These are phyloP conservation scores for Tolypocladium inflatum DNA, from an alignment of 2,329 filamentous ascomycete genomes.

Conservation along the genomic window DNA sequence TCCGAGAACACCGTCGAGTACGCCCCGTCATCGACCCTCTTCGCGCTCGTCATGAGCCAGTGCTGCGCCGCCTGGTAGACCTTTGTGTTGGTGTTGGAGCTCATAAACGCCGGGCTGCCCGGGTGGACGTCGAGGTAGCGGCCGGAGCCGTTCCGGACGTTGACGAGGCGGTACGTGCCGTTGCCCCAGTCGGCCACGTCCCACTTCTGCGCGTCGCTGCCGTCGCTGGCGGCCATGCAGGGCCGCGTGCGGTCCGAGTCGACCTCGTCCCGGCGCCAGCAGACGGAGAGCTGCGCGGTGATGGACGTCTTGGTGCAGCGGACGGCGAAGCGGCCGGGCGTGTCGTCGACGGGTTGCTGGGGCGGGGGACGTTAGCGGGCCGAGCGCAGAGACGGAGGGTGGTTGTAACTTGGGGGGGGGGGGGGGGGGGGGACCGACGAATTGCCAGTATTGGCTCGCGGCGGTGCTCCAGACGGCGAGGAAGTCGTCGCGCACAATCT, in stretches of 20 bases:
- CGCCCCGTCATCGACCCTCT: slow-evolving; percentile 18
- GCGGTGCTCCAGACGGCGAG: background rate
- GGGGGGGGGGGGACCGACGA: background rate
- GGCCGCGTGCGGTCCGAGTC: slow-evolving; percentile 16
- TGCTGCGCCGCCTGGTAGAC: slow-evolving; percentile 19
- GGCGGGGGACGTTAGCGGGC: background rate
- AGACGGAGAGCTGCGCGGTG: slow-evolving; percentile 19
- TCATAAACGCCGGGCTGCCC: slow-evolving; percentile 21
- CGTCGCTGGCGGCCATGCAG: slow-evolving; percentile 16
- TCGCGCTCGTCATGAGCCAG: slow-evolving; percentile 22
- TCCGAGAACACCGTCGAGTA: slow-evolving; percentile 22
- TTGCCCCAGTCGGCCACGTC: slow-evolving; percentile 20
- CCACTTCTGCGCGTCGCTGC: slow-evolving; percentile 21
- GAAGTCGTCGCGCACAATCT: slow-evolving; percentile 2
- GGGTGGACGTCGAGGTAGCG: slow-evolving; percentile 23
- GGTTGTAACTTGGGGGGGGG: too few species aligned
- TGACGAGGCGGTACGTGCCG: slow-evolving; percentile 18
- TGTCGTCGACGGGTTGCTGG: slow-evolving; percentile 15
- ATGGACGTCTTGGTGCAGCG: slow-evolving; percentile 17
- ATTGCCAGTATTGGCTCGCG: background rate
- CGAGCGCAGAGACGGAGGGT: background rate
- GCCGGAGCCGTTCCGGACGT: slow-evolving; percentile 20
- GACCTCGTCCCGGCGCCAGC: slow-evolving; percentile 13
- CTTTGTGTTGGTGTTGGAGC: slow-evolving; percentile 11
- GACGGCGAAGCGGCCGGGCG: slow-evolving; percentile 19